Conservation (phyloP, 2,329 filamentous ascomycete genomes). For the Metarhizium brunneum region DNA sequence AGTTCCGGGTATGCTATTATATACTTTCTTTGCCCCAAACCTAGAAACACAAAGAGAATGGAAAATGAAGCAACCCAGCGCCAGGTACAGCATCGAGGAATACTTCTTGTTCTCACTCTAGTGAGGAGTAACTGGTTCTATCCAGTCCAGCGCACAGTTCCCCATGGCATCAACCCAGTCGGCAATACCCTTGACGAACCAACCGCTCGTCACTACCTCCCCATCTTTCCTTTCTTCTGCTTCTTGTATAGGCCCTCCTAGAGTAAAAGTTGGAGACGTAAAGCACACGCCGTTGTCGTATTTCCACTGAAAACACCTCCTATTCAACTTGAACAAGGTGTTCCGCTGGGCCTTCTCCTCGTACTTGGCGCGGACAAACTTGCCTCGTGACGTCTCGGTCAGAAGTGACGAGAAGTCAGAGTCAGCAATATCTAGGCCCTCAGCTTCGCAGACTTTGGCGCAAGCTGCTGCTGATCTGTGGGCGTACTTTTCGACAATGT, state of each 20-base stretch:
- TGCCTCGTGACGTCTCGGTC: constrained; percentile 17
- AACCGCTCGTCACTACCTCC: constrained; percentile 32
- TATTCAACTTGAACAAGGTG: constrained; percentile 19
- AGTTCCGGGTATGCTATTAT: neutral
- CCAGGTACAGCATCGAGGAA: neutral
- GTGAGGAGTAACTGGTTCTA: constrained; percentile 10
- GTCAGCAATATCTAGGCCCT: constrained; percentile 25
- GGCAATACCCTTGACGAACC: constrained; percentile 36
- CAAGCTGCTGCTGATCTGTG: constrained; percentile 38
- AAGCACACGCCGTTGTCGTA: constrained; percentile 36
- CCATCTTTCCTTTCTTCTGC: constrained; percentile 13
- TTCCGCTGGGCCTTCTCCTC: constrained; percentile 11
- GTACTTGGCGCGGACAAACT: constrained; percentile 18
- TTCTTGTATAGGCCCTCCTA: constrained; percentile 26
- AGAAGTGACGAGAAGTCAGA: constrained; percentile 22
- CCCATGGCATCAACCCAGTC: constrained; percentile 37
- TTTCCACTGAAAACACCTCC: constrained; percentile 37
- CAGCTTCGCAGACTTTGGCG: constrained; percentile 36
- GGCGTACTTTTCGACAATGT: constrained; percentile 32
- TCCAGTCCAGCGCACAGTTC: constrained; percentile 33
- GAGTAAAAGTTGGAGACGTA: constrained; percentile 32
- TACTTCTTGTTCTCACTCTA: neutral
- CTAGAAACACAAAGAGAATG: neutral
- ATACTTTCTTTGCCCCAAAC: no score
- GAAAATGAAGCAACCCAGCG: neutral